Evolutionary conservation across 805 yeast genomes (phyloP).

Genomic region (Spathaspora girioi): DNA sequence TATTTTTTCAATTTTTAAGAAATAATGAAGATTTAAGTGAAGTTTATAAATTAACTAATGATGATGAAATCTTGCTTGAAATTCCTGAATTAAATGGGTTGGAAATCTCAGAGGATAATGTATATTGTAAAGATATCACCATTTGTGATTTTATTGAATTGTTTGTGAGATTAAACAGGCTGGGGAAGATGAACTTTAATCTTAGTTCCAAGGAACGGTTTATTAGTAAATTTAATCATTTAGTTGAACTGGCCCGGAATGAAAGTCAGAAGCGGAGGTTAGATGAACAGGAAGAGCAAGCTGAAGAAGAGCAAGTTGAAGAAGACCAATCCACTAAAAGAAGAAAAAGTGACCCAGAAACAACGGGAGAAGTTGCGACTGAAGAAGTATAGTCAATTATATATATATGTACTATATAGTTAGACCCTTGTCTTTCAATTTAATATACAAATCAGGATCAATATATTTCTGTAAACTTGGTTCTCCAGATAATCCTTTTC

Average conservation of each 20-base stretch:
- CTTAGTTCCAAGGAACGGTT: constrained; percentile 22
- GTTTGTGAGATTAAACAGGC: constrained; percentile 14
- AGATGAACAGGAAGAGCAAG: neutral
- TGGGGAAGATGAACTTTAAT: constrained; percentile 12
- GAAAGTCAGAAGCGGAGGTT: neutral
- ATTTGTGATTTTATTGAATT: constrained; percentile 24
- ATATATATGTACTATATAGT: constrained; percentile 6
- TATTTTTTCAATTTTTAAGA: constrained; percentile 23
- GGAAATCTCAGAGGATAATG: constrained; percentile 29
- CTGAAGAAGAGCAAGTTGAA: neutral
- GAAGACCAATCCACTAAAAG: neutral
- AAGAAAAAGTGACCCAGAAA: no score
- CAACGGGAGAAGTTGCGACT: neutral
- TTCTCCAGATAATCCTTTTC: constrained; percentile 81
- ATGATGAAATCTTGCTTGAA: constrained; percentile 24
- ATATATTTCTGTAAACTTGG: constrained; percentile 65
- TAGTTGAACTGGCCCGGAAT: constrained; percentile 10
- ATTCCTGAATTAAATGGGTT: constrained; percentile 25
- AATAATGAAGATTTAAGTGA: constrained; percentile 23
- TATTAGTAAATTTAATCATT: constrained; percentile 21
- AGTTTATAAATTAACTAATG: constrained; percentile 17
- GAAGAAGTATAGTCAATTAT: neutral
- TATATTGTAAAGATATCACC: constrained; percentile 20
- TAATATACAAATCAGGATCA: constrained; percentile 53
- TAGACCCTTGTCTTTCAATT: constrained; percentile 50